Percentiles rank a stretch among this genome's conserved stretches.
Conservation (phyloP, 2,329 filamentous ascomycete genomes). For the Aspergillus hiratsukae region DNA sequence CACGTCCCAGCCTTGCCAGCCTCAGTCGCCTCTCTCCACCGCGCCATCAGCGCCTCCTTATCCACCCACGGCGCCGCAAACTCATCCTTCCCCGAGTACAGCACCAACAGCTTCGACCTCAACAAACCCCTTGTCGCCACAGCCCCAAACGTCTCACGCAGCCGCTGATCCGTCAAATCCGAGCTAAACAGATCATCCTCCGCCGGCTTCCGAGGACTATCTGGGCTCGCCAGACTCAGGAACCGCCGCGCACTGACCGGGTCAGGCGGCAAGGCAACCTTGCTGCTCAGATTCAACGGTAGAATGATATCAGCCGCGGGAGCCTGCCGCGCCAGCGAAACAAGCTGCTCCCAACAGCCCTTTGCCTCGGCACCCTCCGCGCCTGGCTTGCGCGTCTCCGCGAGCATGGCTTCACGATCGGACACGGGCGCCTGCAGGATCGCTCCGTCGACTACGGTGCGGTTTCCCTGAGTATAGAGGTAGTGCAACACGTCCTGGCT, state of each 20-base stretch:
- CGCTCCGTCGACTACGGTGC: slow-evolving; percentile 63
- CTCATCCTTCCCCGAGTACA: slow-evolving; percentile 47
- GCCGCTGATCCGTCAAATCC: slow-evolving; percentile 58
- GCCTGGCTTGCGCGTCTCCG: slow-evolving; percentile 12
- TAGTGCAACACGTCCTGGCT: slow-evolving; percentile 68
- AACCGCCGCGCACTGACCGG: slow-evolving; percentile 57
- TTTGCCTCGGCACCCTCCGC: slow-evolving; percentile 14
- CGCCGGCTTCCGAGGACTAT: slow-evolving; percentile 53
- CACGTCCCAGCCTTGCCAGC: slow-evolving; percentile 37
- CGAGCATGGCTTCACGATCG: slow-evolving; percentile 63
- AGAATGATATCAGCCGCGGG: slow-evolving; percentile 30
- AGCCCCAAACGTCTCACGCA: slow-evolving; percentile 61
- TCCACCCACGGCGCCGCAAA: slow-evolving; percentile 42
- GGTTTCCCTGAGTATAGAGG: slow-evolving; percentile 30
- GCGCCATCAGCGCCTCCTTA: slow-evolving; percentile 40
- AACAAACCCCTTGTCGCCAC: slow-evolving; percentile 36
- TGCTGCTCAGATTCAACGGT: slow-evolving; percentile 30
- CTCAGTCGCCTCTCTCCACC: slow-evolving; percentile 42
- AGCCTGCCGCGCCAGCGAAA: slow-evolving; percentile 16
- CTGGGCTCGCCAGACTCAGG: slow-evolving; percentile 51
- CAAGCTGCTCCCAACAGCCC: slow-evolving; percentile 30
- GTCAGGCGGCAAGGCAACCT: slow-evolving; percentile 26
- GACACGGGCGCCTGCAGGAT: slow-evolving; percentile 77
- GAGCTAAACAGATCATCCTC: slow-evolving; percentile 88
- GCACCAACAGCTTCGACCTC: slow-evolving; percentile 37